Conservation (phyloP, 495 filamentous ascomycete species). For the Trichoderma orchidacearum region DNA sequence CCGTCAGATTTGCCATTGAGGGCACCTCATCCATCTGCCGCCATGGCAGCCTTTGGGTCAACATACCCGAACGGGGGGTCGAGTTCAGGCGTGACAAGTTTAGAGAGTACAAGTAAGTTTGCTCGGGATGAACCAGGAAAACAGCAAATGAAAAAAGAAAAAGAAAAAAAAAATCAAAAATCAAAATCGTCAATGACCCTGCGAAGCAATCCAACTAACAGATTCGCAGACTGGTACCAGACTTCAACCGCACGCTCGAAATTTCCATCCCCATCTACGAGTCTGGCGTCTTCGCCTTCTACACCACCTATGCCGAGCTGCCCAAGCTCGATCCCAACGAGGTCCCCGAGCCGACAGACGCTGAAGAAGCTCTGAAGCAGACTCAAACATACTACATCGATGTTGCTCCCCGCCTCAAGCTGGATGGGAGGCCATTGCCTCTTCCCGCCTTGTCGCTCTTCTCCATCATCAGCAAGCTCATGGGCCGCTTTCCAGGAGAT, state of each 20-base stretch:
- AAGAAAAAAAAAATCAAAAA: no score
- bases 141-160: no score
- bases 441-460: slow-evolving; percentile 80
- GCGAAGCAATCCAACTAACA: slow-evolving; percentile 5
- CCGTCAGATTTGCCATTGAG: slow-evolving; percentile 83
- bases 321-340: slow-evolving; percentile 53
- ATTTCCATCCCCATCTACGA: slow-evolving; percentile 73
- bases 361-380: slow-evolving; percentile 34
- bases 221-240: slow-evolving; percentile 56
- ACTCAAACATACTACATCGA: slow-evolving; percentile 82
- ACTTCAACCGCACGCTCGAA: slow-evolving; percentile 83
- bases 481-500: slow-evolving; percentile 77
- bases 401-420: slow-evolving; percentile 68
- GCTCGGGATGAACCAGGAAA: slow-evolving; percentile 1
- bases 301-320: slow-evolving; percentile 80
- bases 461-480: slow-evolving; percentile 95
- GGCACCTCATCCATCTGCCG: slow-evolving; percentile 92
- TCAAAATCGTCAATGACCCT: no score
- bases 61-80: slow-evolving; percentile 66
- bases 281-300: slow-evolving; percentile 92
- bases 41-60: slow-evolving; percentile 88
- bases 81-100: slow-evolving; percentile 66
- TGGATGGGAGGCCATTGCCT: slow-evolving; percentile 56
- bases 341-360: slow-evolving; percentile 20
- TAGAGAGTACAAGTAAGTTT: slow-evolving; percentile 67